Conservation (phyloP, 208 protist genomes). For the Leptomonas pyrrhocoris region DNA sequence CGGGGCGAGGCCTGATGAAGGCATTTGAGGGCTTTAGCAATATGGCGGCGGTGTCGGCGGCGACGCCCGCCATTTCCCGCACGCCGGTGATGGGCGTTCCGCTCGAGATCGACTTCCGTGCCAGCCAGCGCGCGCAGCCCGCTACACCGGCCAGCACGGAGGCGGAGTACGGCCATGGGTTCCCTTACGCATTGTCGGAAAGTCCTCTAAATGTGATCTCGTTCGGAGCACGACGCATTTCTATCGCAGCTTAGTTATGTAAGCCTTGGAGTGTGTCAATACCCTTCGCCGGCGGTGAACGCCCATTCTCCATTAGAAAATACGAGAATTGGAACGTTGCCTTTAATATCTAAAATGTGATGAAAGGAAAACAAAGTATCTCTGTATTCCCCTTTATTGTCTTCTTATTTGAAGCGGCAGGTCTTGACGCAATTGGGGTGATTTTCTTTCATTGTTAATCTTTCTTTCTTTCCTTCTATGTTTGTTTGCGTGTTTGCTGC, state of each 20-base stretch:
- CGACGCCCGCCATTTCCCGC: neutral
- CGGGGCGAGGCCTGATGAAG: neutral
- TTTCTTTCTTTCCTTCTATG: too few relatives aligned
- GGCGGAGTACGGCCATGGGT: conserved; percentile 3
- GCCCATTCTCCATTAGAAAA: too few relatives aligned
- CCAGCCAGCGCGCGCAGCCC: neutral
- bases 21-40: neutral
- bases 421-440: too few relatives aligned
- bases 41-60: neutral
- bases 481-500: neutral
- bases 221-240: neutral
- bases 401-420: too few relatives aligned
- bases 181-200: neutral
- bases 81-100: conserved; percentile 6
- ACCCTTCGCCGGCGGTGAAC: too few relatives aligned
- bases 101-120: neutral
- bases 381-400: too few relatives aligned
- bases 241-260: neutral
- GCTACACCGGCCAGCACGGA: neutral
- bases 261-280: neutral
- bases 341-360: too few relatives aligned
- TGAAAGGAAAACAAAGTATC: too few relatives aligned
- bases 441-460: too few relatives aligned
- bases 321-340: too few relatives aligned
- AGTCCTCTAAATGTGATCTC: neutral